Percentiles rank a stretch among this genome's conserved stretches.
phyloP scores from a whole-genome alignment of 140 eudicot species.

The Oenanthe javanica region DNA sequence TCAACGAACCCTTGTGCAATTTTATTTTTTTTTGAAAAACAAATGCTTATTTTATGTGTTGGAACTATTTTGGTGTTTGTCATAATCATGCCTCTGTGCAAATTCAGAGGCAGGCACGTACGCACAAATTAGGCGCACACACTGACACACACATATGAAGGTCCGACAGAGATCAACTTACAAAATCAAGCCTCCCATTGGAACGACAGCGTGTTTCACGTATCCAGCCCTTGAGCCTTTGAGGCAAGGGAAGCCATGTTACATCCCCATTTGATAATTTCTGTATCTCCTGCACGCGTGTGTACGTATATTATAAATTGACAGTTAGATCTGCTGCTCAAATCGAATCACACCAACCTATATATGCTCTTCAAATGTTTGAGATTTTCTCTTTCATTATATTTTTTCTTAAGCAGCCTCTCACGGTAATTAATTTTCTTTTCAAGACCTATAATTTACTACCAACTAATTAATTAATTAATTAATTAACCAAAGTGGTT shows the following conservation, averaged over 20 bases:
- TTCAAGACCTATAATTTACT: not conserved
- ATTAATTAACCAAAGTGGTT: no score
- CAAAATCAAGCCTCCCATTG: constrained; percentile 1
- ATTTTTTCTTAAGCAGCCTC: no score
- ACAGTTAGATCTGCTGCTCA: not conserved
- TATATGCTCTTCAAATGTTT: not conserved
- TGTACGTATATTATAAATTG: not conserved
- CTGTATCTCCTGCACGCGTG: not conserved
- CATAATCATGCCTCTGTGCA: no score
- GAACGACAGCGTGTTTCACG: not conserved
- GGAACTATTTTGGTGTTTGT: no score
- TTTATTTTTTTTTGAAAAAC: not conserved
- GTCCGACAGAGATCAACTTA: not conserved
- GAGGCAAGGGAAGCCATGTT: not conserved
- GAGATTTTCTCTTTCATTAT: not conserved
- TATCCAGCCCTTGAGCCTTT: not conserved
- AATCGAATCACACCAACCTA: not conserved
- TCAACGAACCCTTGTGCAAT: not conserved
- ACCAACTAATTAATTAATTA: not conserved
- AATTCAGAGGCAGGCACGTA: not conserved
- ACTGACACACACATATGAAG: not conserved
- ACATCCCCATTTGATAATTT: not conserved
- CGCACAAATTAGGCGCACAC: no score
- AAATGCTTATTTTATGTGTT: no score
- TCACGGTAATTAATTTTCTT: not conserved